phyloP scores from a whole-genome alignment of 2,329 filamentous ascomycete genomes.

The Paraphaeosphaeria minitans region DNA sequence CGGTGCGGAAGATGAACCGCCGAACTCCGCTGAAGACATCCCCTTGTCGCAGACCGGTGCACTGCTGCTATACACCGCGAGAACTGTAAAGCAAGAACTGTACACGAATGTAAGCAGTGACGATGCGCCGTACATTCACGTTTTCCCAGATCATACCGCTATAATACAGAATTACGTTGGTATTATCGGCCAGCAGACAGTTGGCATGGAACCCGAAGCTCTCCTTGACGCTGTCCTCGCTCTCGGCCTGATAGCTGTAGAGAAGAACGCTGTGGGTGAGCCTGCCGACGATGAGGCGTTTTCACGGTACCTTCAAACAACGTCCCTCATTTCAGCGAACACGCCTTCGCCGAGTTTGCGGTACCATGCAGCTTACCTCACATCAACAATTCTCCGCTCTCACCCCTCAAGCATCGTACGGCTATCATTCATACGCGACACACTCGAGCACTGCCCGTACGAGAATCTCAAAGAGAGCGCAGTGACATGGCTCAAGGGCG shows the following conservation, averaged over 20 bases:
- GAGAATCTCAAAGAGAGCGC: conserved; percentile 62
- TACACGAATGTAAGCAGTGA: conserved; percentile 50
- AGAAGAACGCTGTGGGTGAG: conserved; percentile 52
- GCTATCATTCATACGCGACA: conserved; percentile 60
- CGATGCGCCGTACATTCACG: conserved; percentile 46
- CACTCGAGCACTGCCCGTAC: conserved; percentile 60
- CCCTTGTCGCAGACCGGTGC: conserved; percentile 62
- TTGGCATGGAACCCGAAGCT: conserved; percentile 53
- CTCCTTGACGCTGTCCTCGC: conserved; percentile 61
- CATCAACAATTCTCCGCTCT: conserved; percentile 56
- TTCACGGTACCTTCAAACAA: conserved; percentile 57
- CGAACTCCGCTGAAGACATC: conserved; percentile 58
- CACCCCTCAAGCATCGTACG: conserved; percentile 59
- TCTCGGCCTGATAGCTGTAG: conserved; percentile 57
- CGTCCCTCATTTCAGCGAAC: conserved; percentile 56
- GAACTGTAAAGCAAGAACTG: conserved; percentile 55
- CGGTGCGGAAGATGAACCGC: conserved; percentile 61
- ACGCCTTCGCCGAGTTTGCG: conserved; percentile 54
- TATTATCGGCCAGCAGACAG: conserved; percentile 39
- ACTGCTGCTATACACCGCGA: conserved; percentile 60
- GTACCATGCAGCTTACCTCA: conserved; percentile 56
- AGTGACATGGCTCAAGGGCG: conserved; percentile 65
- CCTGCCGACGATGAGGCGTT: conserved; percentile 59
- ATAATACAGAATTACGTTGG: conserved; percentile 60
- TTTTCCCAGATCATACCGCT: conserved; percentile 60